Evolutionary conservation across 1,284 basidiomycete genomes (phyloP).

Genomic region (Heterobasidion parviporum): DNA sequence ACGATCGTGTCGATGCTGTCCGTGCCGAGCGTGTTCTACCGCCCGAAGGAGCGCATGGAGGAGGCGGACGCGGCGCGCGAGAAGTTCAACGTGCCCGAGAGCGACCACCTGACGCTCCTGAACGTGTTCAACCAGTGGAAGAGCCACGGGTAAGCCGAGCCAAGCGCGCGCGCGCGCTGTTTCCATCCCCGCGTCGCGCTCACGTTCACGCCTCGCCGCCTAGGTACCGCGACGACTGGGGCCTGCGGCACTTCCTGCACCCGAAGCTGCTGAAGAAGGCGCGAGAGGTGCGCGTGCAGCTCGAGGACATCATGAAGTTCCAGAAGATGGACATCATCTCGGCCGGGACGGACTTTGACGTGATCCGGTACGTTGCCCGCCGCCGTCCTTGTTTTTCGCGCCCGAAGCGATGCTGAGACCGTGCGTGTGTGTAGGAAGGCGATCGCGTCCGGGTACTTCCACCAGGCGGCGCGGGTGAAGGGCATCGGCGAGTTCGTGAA

Average conservation of each 20-base stretch:
- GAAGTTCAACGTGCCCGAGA: constrained; percentile 98
- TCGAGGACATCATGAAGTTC: constrained; percentile 98
- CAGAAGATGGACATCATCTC: constrained; percentile 92
- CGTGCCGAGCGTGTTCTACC: constrained; percentile 94
- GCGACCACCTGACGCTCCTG: constrained; percentile 91
- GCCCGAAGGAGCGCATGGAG: constrained; percentile 92
- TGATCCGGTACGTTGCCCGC: constrained; percentile 61
- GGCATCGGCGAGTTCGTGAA: constrained; percentile 99
- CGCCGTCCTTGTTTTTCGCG: neutral
- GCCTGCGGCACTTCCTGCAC: constrained; percentile 90
- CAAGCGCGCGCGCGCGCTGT: constrained; percentile 6
- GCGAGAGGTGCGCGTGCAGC: constrained; percentile 90
- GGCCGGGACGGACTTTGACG: constrained; percentile 92
- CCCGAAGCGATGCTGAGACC: constrained; percentile 1
- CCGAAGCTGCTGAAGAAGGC: constrained; percentile 94
- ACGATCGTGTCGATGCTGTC: constrained; percentile 99
- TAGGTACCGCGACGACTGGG: constrained; percentile 91
- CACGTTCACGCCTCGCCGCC: constrained; percentile 4
- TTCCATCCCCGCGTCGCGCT: constrained; percentile 1
- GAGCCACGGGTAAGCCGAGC: constrained; percentile 72
- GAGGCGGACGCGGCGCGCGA: constrained; percentile 95
- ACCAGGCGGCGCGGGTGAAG: constrained; percentile 96
- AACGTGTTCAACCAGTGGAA: constrained; percentile 99
- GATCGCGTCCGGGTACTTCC: constrained; percentile 97
- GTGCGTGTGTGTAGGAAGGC: constrained; percentile 63